Evolutionary conservation across 768 basidiomycete genomes (phyloP).

Genomic region (Pleurotus pulmonarius): DNA sequence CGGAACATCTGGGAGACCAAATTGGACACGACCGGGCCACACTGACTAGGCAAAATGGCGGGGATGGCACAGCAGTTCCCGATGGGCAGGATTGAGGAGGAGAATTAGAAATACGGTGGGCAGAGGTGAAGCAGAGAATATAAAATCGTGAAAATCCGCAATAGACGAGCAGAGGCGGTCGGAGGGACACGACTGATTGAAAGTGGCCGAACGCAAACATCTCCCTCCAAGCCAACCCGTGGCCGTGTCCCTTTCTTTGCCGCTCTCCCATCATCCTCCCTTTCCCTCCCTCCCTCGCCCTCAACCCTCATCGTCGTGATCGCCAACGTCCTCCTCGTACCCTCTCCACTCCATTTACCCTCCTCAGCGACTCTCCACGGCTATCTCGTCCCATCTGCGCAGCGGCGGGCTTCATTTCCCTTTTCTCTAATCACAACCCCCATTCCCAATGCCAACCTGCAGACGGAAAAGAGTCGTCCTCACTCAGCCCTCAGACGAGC

Average conservation of each 20-base stretch:
- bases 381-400: slow-evolving; percentile 11
- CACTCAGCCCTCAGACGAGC: slow-evolving; percentile 71
- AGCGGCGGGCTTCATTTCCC: slow-evolving; percentile 12
- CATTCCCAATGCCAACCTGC: slow-evolving; percentile 72
- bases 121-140: not conserved
- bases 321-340: slow-evolving; percentile 34
- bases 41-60: not conserved
- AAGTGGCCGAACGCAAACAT: slow-evolving; percentile 5
- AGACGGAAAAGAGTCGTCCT: slow-evolving; percentile 88
- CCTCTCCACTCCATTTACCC: slow-evolving; percentile 19
- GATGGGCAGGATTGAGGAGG: too few relatives aligned
- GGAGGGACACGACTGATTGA: slow-evolving; percentile 1
- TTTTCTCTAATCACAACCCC: slow-evolving; percentile 14
- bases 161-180: slow-evolving; percentile 3
- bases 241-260: slow-evolving; percentile 56
- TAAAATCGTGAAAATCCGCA: not conserved
- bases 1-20: slow-evolving; percentile 3
- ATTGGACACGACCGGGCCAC: slow-evolving; percentile 4
- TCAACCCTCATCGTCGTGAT: slow-evolving; percentile 16
- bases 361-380: slow-evolving; percentile 14
- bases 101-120: too few relatives aligned
- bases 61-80: too few relatives aligned
- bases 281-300: slow-evolving; percentile 38
- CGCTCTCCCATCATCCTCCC: slow-evolving; percentile 44
- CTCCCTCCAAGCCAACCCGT: slow-evolving; percentile 53